Conservation (phyloP, 2,329 filamentous ascomycete genomes). For the Fusarium virguliforme region DNA sequence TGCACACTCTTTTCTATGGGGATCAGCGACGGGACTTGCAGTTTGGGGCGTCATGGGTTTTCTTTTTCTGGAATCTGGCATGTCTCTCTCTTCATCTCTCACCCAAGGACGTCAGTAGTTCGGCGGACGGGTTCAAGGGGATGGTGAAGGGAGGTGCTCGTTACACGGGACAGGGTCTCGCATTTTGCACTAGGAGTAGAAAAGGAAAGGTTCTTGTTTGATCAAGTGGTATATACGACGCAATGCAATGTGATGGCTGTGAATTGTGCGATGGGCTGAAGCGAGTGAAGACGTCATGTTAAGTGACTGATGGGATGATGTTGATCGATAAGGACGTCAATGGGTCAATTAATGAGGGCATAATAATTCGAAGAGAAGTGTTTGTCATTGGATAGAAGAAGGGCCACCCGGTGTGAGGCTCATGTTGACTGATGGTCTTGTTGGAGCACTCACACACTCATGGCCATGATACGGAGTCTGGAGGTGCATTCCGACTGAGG, state of each 20-base stretch:
- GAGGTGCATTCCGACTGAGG: too few species aligned
- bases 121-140: slow-evolving; percentile 46
- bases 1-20: slow-evolving; percentile 27
- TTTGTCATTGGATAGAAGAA: too few species aligned
- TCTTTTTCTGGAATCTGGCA: slow-evolving; percentile 14
- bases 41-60: slow-evolving; percentile 27
- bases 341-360: too few species aligned
- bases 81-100: slow-evolving; percentile 16
- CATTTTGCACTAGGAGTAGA: slow-evolving; percentile 58
- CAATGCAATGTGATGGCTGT: slow-evolving; percentile 9
- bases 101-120: slow-evolving; percentile 51
- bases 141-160: slow-evolving; percentile 51
- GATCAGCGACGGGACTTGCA: slow-evolving; percentile 18
- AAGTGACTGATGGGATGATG: neutral
- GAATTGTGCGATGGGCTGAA: neutral
- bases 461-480: too few species aligned
- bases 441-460: too few species aligned
- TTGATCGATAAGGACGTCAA: neutral
- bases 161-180: slow-evolving; percentile 55
- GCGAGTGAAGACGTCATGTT: slow-evolving; percentile 1
- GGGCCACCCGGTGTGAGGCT: too few species aligned
- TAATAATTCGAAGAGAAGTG: too few species aligned
- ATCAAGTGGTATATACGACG: slow-evolving; percentile 42
- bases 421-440: too few species aligned
- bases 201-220: slow-evolving; percentile 57